A percentile compares a stretch with the other conserved stretches of the same genome.
These are phyloP conservation scores for Amanita phalloides DNA, from an alignment of 768 basidiomycete genomes.

Conservation along the genomic window DNA sequence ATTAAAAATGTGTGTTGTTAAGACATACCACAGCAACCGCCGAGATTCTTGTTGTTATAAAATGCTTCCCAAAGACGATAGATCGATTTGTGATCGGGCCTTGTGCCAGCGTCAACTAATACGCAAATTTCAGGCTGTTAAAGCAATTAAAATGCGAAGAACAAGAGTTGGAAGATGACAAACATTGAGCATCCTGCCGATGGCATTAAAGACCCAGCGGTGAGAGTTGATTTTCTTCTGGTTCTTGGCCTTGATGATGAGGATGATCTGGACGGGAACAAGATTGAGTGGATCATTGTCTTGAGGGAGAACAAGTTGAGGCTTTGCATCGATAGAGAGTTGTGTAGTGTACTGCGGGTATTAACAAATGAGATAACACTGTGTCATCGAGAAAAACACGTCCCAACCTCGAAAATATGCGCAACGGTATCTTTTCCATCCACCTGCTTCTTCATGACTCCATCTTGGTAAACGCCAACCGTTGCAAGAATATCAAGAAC, in stretches of 20 bases:
- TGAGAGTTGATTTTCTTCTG: constrained; percentile 95
- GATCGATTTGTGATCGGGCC: constrained; percentile 92
- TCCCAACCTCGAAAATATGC: constrained; percentile 83
- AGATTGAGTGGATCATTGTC: constrained; percentile 86
- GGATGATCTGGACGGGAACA: constrained; percentile 86
- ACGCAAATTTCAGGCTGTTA: constrained; percentile 82
- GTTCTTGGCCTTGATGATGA: constrained; percentile 89
- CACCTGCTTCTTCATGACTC: constrained; percentile 88
- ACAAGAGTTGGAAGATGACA: constrained; percentile 6
- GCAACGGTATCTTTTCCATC: constrained; percentile 85
- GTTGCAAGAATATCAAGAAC: constrained; percentile 84
- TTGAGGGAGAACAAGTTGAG: constrained; percentile 85
- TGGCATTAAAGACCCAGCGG: constrained; percentile 93
- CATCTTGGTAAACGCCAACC: constrained; percentile 89
- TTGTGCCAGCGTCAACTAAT: constrained; percentile 91
- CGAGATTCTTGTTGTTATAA: constrained; percentile 68
- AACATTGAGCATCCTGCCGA: constrained; percentile 72
- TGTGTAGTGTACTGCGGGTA: constrained; percentile 84
- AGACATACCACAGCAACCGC: constrained; percentile 69
- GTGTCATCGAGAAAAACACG: not conserved
- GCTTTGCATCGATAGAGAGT: constrained; percentile 83
- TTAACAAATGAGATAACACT: not conserved
- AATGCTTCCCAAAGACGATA: constrained; percentile 94
- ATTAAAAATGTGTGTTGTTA: not conserved
- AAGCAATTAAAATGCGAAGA: not conserved